Evolutionary conservation across 352 stramenopile genomes (phyloP), one percentile per base, ranked within the genome.

Genomic region (Globisporangium irregulare): DNA sequence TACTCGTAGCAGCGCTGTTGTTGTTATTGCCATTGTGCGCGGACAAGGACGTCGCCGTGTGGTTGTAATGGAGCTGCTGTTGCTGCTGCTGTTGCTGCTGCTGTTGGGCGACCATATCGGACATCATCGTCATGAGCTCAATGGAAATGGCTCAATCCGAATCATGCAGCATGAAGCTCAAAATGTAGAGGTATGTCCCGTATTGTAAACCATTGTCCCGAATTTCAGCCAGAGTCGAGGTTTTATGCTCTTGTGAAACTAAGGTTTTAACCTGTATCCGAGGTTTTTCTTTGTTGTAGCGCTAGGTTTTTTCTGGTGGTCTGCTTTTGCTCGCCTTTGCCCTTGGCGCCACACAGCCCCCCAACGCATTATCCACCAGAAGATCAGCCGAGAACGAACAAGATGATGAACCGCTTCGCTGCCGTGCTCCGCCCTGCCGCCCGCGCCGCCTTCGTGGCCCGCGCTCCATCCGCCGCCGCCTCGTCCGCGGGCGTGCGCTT

Each of bases 371-470:
- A 51, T 51, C 18, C 50, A 59, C 56, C 4, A 62, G 60, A 72
- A 72, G 63, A 73, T 71, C 67, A 72, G 15, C 57, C 64, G 53
- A 73, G 60, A 57, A 46, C 25, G 67, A 48, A 51, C 60, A 83
- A 67, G 63, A 94, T 94, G 86, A 92, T 94, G 84, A 92, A 91
- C 86, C 87, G 87, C 80, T 86, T 93, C 67, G 73, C 84, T 63
- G 78, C 81, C 62, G 82, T 74, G 20, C 72, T 95, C 75, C 85
- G 86, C 77, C 87, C 84, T 62, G 74, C 87, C 59, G 79, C 82
- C 41, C 83, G 85, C 66, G 80, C 78, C 71, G 72, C 79, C 51
- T 56, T 51, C 48, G 73, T 84, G 41, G 73, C 80, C 41, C 80
- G 81, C 71, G 80, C 83, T 1, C 34, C 48, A 29, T 56, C 74